These are phyloP conservation scores for Groenewaldozyma tartarivorans DNA, from an alignment of 805 yeast species.

Conservation along the genomic window DNA sequence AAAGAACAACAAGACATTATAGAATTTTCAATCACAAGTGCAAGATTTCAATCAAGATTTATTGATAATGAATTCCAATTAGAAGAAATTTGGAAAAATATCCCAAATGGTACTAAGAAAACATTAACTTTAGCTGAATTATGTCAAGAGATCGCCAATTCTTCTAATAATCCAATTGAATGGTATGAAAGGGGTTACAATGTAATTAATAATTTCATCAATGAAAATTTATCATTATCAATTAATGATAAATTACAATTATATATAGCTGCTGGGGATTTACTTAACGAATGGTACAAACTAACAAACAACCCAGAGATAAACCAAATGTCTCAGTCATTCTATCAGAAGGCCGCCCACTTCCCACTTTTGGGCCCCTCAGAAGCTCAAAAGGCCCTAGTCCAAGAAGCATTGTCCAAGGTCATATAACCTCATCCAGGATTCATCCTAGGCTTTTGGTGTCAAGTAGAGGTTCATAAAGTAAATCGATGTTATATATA, in stretches of 20 bases:
- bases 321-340: background rate
- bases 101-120: background rate
- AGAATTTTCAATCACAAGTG: background rate
- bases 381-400: background rate
- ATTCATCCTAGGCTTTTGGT: no score
- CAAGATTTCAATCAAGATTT: background rate
- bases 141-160: background rate
- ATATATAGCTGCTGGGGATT: background rate
- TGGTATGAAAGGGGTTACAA: background rate
- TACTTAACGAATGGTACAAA: no score
- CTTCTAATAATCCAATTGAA: background rate
- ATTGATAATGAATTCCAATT: background rate
- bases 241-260: background rate
- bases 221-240: background rate
- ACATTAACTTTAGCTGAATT: background rate
- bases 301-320: no score
- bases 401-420: background rate
- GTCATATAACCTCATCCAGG: no score
- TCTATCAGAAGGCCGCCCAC: background rate
- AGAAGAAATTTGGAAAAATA: background rate
- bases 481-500: no score
- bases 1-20: conserved; percentile 1
- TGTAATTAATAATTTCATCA: no score
- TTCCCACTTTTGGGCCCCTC: background rate
- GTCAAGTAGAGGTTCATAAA: no score